Evolutionary conservation across 2,329 filamentous ascomycete genomes (phyloP), one percentile per base, ranked within the genome.

Genomic region (Apiospora aurea): DNA sequence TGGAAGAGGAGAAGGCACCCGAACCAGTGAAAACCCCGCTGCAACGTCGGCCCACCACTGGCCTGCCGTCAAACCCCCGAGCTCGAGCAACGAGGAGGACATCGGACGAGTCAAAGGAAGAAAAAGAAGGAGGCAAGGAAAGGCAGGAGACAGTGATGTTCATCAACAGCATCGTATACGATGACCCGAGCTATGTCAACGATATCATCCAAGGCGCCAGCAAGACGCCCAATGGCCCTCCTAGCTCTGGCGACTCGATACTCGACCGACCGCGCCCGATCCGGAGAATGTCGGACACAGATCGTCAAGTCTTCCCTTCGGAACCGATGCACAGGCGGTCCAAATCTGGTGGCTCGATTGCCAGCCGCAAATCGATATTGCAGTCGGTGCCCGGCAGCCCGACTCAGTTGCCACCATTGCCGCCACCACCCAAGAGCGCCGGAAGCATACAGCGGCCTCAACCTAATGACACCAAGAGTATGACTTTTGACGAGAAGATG

Each of bases 401-500:
- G 21, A 86, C 82, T 6, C 80, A 84, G 69, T 81, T 89, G n/a
- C 87, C 87, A 8, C 85, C 87, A 29, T 82, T 89, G n/a, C 87
- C 87, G 8, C 79, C 82, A 24, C 81, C 85, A 0, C 86, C 88
- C 1, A 83, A 82, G 69, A 86, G 81, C 71, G 81, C 83, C 24
- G 80, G 81, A 34, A 76, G 80, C 21, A 75, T 81, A 8, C 72
- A 14, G 51, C 79, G 85, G 21, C 81, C 87, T 24, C 81, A 84
- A 7, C 85, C 87, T 2, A 89, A 88, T 72, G 80, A 87, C 73
- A 88, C 87, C 3, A 86, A 85, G 78, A 89, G 87, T 76, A 90
- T 89, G 88, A 88, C 87, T 0, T 85, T 88, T 73, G 82, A 89
- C 69, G 88, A 90, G 75, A 90, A 89, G 77, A 87, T 90, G 81